Base-by-base conservation (phyloP, 1,139 yeast genomes). In the Nakaseomyces kungkrabaensis region DNA sequence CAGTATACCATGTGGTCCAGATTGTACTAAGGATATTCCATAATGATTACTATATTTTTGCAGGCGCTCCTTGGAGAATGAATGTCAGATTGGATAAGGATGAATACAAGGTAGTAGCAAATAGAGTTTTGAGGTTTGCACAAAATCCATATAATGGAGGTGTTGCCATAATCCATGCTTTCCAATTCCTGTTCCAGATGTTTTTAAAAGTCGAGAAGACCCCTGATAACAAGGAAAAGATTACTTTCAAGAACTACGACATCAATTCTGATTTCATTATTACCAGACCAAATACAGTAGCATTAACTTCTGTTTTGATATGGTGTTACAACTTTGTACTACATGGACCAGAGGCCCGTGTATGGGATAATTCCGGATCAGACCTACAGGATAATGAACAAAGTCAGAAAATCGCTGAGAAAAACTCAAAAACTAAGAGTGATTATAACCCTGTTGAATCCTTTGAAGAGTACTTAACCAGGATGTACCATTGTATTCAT, bases 31-130 rank as follows among this genome's bases (percentile, higher is more conserved):
- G 85, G 47, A 74, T 85, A 34, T 80, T 85, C 51, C 88, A 85
- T 55, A 81, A 84, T 64, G 95, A 87, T 64, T 77, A 85, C 51
- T 85, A 85, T 49, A 81, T 85, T 7, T 82, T 73, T 63, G 84
- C 90, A 5, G 96, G 96, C 1, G 85, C 89, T 1, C 92, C 94
- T 0, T 80, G 85, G 61, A 76, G 88, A 57, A 83, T 85, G 81
- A 86, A 85, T 63, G 94, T 85, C 31, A 75, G 73, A 49, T 85
- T 88, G 1, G 75, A 79, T 6, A 65, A 71, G 24, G 71, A 73
- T 50, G 92, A 77, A 60, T 75, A 76, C 56, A 70, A 68, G 53
- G 71, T 74, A 34, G 85, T 78, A 27, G 77, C 73, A 56, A 70
- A 71, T 38, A 77, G 79, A 59, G 72, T 82, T 43, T 48, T 51